phyloP scores from a whole-genome alignment of 768 basidiomycete species.

The Leccinum uliginosum region DNA sequence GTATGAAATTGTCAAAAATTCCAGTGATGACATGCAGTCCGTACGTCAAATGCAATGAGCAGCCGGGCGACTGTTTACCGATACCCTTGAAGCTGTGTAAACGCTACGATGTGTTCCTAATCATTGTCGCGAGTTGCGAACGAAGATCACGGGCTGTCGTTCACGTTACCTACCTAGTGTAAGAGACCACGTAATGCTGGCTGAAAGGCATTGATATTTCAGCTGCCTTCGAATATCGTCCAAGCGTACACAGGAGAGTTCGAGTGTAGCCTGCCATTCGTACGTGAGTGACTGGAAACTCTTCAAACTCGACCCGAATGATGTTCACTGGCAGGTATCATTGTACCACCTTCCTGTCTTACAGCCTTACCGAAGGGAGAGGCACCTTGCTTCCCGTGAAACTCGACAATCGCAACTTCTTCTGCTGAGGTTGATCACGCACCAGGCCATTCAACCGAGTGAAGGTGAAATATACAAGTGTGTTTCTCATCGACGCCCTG shows the following conservation, averaged over 20 bases:
- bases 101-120: background rate
- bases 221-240: background rate
- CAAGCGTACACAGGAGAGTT: background rate
- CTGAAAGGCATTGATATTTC: background rate
- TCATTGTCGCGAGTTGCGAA: background rate
- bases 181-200: slow-evolving; percentile 32
- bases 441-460: background rate
- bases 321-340: background rate
- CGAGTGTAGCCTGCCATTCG: background rate
- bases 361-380: background rate
- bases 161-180: slow-evolving; percentile 5
- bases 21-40: slow-evolving; percentile 27
- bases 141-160: background rate
- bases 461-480: background rate
- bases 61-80: background rate
- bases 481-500: slow-evolving; percentile 1
- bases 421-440: background rate
- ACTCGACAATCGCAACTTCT: background rate
- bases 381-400: background rate
- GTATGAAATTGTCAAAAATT: slow-evolving; percentile 40
- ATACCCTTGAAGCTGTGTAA: background rate
- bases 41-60: background rate
- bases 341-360: background rate
- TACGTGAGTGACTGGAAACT: background rate
- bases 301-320: too few species aligned